phyloP scores from a whole-genome alignment of 805 yeast genomes.

The Candida golubevii region DNA sequence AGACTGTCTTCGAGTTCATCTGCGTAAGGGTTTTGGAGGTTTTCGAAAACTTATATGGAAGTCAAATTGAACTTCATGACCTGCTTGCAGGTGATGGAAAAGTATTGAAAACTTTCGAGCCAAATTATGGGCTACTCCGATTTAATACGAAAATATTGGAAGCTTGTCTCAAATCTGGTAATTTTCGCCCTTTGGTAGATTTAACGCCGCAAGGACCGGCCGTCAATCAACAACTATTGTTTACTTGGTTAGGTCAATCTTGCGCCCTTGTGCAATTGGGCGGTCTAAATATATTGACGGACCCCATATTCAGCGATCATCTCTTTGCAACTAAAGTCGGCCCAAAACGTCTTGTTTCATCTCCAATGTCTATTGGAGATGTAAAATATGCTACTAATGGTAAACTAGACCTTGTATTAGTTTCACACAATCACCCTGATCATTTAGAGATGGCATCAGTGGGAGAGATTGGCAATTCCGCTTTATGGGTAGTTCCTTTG shows the following conservation, averaged over 20 bases:
- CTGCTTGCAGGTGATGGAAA: slow-evolving; percentile 38
- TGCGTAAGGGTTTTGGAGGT: slow-evolving; percentile 68
- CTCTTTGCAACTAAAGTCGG: slow-evolving; percentile 64
- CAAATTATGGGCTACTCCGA: slow-evolving; percentile 47
- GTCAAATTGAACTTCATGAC: slow-evolving; percentile 32
- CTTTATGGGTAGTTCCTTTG: slow-evolving; percentile 82
- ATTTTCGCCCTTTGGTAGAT: slow-evolving; percentile 16
- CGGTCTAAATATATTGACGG: slow-evolving; percentile 74
- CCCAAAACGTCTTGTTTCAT: slow-evolving; percentile 77
- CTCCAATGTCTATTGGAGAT: slow-evolving; percentile 63
- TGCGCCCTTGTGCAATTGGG: slow-evolving; percentile 72
- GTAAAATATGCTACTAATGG: slow-evolving; percentile 48
- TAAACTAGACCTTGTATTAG: slow-evolving; percentile 65
- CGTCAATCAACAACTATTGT: slow-evolving; percentile 44
- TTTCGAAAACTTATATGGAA: slow-evolving; percentile 49
- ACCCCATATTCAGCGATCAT: slow-evolving; percentile 72
- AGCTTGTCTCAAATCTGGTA: slow-evolving; percentile 20
- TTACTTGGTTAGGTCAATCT: slow-evolving; percentile 94
- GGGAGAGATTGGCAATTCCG: slow-evolving; percentile 45
- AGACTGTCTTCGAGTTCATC: slow-evolving; percentile 82
- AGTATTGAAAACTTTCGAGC: slow-evolving; percentile 55
- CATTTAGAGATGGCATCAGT: slow-evolving; percentile 72
- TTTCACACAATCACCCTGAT: slow-evolving; percentile 94
- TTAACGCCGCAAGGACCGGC: slow-evolving; percentile 3
- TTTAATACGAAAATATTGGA: slow-evolving; percentile 28